Base-by-base conservation (phyloP, 2,329 filamentous ascomycete species). In the Ophiostoma sp. region DNA sequence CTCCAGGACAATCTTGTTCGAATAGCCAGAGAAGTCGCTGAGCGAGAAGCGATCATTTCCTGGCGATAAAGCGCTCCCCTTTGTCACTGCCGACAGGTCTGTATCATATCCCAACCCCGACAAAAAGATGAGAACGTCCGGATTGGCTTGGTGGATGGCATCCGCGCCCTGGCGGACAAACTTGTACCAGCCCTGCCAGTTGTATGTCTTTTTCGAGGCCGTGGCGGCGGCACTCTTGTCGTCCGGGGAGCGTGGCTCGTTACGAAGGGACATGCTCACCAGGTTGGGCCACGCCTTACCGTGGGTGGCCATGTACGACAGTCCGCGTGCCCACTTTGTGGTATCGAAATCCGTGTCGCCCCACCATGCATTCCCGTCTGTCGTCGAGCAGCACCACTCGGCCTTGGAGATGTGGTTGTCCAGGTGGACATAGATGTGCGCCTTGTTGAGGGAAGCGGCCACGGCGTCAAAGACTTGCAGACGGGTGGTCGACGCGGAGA, bases 381-480 rank as follows among this genome's bases (percentile, higher is more conserved):
- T 81, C 0, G 79, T 81, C 9, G 81, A 83, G 76, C 88, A 90
- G 78, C 88, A 90, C 88, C 89, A 91, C 72, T 82, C 82, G 1
- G 83, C 89, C 64, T 82, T 84, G 11, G 87, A 89, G 75, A 90
- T 86, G 78, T 90, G 89, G 77, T 90, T 90, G 79, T 90, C 88
- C 0, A 90, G 82, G 75, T 89, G 86, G 5, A 90, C 81, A 75
- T 88, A 88, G 71, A 90, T 85, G 19, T 87, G 78, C 76, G 89
- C 88, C 31, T 82, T 84, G 0, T 84, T 81, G 42, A 86, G 85
- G 77, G 90, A 89, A 0, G 84, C 85, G 0, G 88, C 89, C 3
- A 92, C 85, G 2, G 88, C 88, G 77, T 92, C 89, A 78, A 87
- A 92, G 0, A 90, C 84, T 77, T 88, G 80, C 8, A 90, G 78